Percentiles rank a stretch among this genome's conserved stretches.
Evolutionary conservation across 352 stramenopile species (phyloP).

Genomic region (Phytophthora capsici): DNA sequence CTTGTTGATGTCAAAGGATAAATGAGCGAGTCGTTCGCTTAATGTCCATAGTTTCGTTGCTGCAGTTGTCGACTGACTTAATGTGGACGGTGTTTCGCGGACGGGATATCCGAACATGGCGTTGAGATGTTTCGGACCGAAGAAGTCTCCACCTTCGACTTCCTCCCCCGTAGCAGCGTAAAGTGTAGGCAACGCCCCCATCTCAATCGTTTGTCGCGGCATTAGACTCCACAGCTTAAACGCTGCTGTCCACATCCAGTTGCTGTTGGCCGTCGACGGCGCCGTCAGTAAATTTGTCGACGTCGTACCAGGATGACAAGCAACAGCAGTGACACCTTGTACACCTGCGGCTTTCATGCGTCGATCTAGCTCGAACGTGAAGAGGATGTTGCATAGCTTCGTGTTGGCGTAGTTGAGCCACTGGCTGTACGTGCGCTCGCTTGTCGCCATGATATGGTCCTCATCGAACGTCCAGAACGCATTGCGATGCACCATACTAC

Average conservation of each 20-base stretch:
- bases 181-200: conserved; percentile 52
- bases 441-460: conserved; percentile 28
- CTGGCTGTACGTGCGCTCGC: conserved; percentile 36
- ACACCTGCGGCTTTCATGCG: conserved; percentile 38
- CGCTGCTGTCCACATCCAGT: conserved; percentile 31
- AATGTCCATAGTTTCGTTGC: conserved; percentile 48
- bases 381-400: conserved; percentile 69
- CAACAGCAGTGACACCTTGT: conserved; percentile 29
- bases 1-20: conserved; percentile 36
- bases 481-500: conserved; percentile 46
- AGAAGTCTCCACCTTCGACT: conserved; percentile 34
- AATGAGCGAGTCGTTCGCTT: conserved; percentile 47
- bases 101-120: conserved; percentile 45
- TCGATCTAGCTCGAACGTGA: conserved; percentile 51
- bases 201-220: conserved; percentile 32
- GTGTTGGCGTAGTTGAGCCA: conserved; percentile 54
- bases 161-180: conserved; percentile 42
- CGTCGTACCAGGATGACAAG: conserved; percentile 47
- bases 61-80: conserved; percentile 32
- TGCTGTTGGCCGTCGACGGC: conserved; percentile 27
- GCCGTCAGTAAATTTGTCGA: conserved; percentile 45
- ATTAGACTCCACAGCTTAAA: conserved; percentile 36
- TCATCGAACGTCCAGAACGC: conserved; percentile 35
- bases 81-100: conserved; percentile 34
- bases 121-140: conserved; percentile 41